Base-by-base conservation (phyloP, 805 yeast species). In the Lachancea cidri region DNA sequence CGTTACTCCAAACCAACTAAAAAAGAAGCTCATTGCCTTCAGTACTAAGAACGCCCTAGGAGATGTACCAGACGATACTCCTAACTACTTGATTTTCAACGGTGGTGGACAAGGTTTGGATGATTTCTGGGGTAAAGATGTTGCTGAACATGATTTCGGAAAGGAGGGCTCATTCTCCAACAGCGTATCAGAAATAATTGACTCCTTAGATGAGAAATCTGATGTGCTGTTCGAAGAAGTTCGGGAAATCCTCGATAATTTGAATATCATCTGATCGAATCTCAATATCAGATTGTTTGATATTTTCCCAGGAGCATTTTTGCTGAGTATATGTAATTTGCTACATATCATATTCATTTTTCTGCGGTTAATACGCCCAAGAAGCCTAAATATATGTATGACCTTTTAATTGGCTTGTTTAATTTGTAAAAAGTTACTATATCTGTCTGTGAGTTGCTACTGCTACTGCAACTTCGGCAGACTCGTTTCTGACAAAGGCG, bases 41-140 rank as follows among this genome's bases (percentile, higher is more conserved):
- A 82, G 83, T 55, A 76, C 93, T 32, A 72, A 74, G 61, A 70
- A 72, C 52, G 67, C 68, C 30, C 71, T 85, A 53, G 52, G 68
- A 35, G 86, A 81, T 50, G 70, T 84, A 49, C 85, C 86, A 51
- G 74, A 68, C 17, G 86, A 79, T 47, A 83, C 93, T 38, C 91
- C 89, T 55, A 85, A 85, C 67, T 64, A 75, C 48, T 74, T 85
- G 65, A 83, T 85, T 38, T 85, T 68, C 72, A 85, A 85, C 57
- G 94, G 93, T 72, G 93, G 79, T 44, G 93, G 91, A 52, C 79
- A 76, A 57, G 79, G 81, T 64, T 63, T 81, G 55, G 67, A 77
- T 41, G 76, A 70, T 33, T 81, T 82, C 74, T 82, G 87, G 86
- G 65, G 53, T 39, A 58, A 37, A 35, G 40, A 35, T 35, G 35